Base-by-base conservation (phyloP, 495 filamentous ascomycete species). In the Staphylotrichum tortipilum region DNA sequence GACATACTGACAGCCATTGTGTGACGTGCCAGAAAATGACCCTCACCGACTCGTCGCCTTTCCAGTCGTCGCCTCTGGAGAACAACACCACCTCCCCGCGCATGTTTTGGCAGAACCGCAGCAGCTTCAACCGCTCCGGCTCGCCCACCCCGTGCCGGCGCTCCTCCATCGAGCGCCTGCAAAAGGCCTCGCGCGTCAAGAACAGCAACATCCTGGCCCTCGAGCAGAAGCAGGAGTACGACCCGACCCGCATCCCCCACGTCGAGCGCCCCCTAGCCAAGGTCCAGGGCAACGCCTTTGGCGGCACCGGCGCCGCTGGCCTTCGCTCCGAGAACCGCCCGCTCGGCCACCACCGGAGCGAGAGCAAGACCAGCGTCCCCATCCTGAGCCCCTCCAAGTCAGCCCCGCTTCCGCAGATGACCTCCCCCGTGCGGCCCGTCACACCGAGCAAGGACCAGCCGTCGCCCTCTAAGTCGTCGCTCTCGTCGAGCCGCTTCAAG, bases 191-290 rank as follows among this genome's bases (percentile, higher is more conserved):
- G 33, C 84, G 92, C 34, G 92, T 98, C 43, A 94, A 92, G 70
- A 97, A 95, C 70, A 92, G 89, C 74, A 90, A 79, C 70, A 95
- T 96, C 75, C 86, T 95, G 57, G 86, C 88, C 19, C 85, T 88
- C 24, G 88, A 94, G 65, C 78, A 86, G 55, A 86, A 88, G 60
- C 78, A 91, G 58, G 88, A 95, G 60, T 94, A 95, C 64, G 89
- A 95, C 59, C 89, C 89, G 10, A 71, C 85, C n/a, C 78, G 81
- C 44, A 65, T 84, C 21, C 84, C 83, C 8, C 69, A 85, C 33
- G 73, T 88, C 10, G 85, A 94, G 57, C 77, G 90, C 51, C 90
- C 91, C 11, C 71, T 92, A 49, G 84, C 85, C 35, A 80, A 80
- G 52, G 69, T 82, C 44, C 85, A 88, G 54, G 76, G 79, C 56